Evolutionary conservation across 2,329 filamentous ascomycete species (phyloP).

Genomic region (Sclerotinia sclerotiorum): DNA sequence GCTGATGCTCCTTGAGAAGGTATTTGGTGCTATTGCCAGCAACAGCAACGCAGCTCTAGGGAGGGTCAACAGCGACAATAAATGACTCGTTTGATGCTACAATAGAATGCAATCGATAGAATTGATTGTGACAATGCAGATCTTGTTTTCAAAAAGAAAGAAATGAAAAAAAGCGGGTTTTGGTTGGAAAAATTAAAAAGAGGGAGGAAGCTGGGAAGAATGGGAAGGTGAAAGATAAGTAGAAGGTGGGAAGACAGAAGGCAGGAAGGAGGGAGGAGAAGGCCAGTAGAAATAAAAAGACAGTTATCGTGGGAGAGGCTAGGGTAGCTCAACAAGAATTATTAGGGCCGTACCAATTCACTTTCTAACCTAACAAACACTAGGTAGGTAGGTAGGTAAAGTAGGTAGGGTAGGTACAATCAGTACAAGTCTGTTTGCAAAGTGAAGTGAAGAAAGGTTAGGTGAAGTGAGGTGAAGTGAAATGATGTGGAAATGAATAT

Average conservation of each 20-base stretch:
- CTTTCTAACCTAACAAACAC: background rate
- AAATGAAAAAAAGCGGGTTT: background rate
- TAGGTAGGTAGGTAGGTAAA: too few relatives aligned
- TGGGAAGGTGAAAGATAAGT: background rate
- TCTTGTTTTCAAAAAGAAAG: background rate
- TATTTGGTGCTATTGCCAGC: background rate
- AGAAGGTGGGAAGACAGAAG: background rate
- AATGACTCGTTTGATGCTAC: conserved; percentile 5
- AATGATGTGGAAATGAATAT: background rate
- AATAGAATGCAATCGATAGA: conserved; percentile 13
- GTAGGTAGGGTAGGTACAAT: background rate
- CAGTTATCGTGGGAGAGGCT: too few relatives aligned
- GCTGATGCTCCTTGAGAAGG: background rate
- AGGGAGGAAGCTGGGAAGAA: background rate
- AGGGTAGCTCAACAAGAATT: too few relatives aligned
- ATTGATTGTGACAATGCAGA: background rate
- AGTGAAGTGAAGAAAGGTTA: too few relatives aligned
- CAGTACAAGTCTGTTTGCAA: background rate
- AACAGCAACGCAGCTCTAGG: conserved; percentile 4
- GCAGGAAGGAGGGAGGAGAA: background rate
- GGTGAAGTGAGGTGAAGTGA: background rate
- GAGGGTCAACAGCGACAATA: conserved; percentile 9
- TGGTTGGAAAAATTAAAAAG: background rate
- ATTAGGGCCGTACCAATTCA: background rate
- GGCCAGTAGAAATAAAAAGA: too few relatives aligned